A percentile compares a stretch with the other conserved stretches of the same genome.
Evolutionary conservation across 805 yeast species (phyloP).

Genomic region (Tetrapisispora nanseiensis): DNA sequence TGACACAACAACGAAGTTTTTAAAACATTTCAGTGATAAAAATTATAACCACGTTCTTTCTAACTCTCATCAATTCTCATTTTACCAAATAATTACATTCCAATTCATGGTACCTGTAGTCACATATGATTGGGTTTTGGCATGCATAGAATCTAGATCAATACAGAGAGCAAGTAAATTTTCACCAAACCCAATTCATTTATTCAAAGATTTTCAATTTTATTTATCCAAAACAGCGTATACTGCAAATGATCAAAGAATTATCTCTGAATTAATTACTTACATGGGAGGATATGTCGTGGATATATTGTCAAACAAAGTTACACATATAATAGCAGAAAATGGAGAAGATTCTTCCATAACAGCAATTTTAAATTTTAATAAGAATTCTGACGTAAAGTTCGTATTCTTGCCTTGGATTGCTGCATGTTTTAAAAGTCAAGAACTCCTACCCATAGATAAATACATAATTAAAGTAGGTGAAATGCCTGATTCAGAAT

Average conservation of each 20-base stretch:
- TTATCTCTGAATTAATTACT: conserved; percentile 44
- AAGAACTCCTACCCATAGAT: conserved; percentile 37
- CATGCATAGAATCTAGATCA: conserved; percentile 13
- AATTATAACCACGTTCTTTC: conserved; percentile 18
- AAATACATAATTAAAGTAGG: conserved; percentile 5
- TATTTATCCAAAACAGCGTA: conserved; percentile 49
- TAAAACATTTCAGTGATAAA: neutral
- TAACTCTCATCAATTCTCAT: conserved; percentile 17
- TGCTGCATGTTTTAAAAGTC: conserved; percentile 54
- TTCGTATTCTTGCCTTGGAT: conserved; percentile 77
- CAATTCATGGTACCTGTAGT: conserved; percentile 27
- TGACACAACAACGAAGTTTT: neutral
- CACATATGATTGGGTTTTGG: conserved; percentile 19
- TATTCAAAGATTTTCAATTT: conserved; percentile 52
- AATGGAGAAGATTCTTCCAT: conserved; percentile 50
- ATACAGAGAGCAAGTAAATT: conserved; percentile 30
- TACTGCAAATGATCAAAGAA: conserved; percentile 58
- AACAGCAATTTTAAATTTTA: conserved; percentile 36
- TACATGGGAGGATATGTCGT: conserved; percentile 67
- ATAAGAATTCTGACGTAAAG: conserved; percentile 28
- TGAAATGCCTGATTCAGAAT: too few species aligned
- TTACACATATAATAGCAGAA: conserved; percentile 67
- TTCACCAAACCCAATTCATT: conserved; percentile 61
- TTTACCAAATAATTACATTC: conserved; percentile 21
- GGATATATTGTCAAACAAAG: conserved; percentile 52